phyloP scores from a whole-genome alignment of 768 basidiomycete genomes.

The Termitomyces sp. region DNA sequence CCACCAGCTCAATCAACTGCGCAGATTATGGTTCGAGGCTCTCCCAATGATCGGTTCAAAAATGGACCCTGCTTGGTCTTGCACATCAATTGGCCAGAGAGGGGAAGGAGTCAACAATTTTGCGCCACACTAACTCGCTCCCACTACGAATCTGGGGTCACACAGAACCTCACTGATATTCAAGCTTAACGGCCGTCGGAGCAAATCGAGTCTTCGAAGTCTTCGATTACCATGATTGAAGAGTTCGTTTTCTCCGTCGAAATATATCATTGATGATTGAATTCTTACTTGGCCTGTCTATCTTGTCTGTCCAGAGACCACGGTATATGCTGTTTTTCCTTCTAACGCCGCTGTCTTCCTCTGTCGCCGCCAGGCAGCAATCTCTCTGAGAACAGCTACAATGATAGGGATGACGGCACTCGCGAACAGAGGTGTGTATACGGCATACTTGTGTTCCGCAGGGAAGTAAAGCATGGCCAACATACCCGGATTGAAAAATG shows the following conservation, averaged over 20 bases:
- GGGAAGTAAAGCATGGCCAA: conserved; percentile 95
- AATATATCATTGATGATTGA: too few species aligned
- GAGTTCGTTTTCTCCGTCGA: too few species aligned
- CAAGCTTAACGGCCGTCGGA: background rate
- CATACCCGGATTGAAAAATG: conserved; percentile 98
- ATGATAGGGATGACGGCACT: conserved; percentile 83
- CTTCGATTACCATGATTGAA: too few species aligned
- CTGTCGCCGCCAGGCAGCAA: conserved; percentile 58
- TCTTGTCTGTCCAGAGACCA: background rate
- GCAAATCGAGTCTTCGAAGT: background rate
- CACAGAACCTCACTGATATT: background rate
- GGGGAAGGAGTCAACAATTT: background rate
- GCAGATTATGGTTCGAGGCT: background rate
- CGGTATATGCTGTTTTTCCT: background rate
- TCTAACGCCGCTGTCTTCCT: conserved; percentile 15
- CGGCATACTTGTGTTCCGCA: conserved; percentile 95
- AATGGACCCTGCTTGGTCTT: background rate
- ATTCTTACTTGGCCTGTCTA: background rate
- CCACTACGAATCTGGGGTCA: too few species aligned
- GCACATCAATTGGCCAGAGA: background rate
- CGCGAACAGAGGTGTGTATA: conserved; percentile 94
- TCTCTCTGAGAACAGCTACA: conserved; percentile 70
- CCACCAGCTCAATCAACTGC: background rate
- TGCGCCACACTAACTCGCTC: background rate
- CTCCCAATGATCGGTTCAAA: background rate